A percentile compares a stretch with the other conserved stretches of the same genome.
Evolutionary conservation across 192 early-diverging fungal species (phyloP).

Genomic region (Chytriomyces sp.): DNA sequence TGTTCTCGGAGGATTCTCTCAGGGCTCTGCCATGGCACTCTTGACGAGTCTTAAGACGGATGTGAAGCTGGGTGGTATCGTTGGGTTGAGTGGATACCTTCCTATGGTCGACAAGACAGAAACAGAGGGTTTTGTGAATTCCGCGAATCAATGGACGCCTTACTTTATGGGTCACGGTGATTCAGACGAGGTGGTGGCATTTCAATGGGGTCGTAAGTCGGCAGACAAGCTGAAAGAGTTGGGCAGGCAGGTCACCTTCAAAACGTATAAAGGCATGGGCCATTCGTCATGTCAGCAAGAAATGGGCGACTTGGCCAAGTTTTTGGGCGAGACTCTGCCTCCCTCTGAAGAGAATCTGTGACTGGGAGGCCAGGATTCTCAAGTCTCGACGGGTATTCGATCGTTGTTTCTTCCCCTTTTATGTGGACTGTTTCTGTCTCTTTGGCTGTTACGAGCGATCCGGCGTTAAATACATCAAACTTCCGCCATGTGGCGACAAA

Average conservation of each 20-base stretch:
- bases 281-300: conserved; percentile 74
- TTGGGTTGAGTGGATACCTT: conserved; percentile 80
- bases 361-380: too few relatives aligned
- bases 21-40: conserved; percentile 77
- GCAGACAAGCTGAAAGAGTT: conserved; percentile 61
- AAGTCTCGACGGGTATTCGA: too few relatives aligned
- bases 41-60: conserved; percentile 72
- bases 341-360: too few relatives aligned
- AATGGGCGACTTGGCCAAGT: conserved; percentile 66
- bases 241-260: conserved; percentile 71
- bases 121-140: conserved; percentile 16
- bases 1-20: conserved; percentile 92
- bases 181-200: conserved; percentile 71
- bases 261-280: conserved; percentile 77
- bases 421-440: too few relatives aligned
- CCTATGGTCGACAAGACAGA: conserved; percentile 56
- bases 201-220: conserved; percentile 71
- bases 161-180: conserved; percentile 87
- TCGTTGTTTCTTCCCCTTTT: too few relatives aligned
- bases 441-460: too few relatives aligned
- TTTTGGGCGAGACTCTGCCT: conserved; percentile 49
- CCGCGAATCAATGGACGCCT: conserved; percentile 56
- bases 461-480: too few relatives aligned
- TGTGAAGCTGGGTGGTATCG: conserved; percentile 68
- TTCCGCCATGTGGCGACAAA: too few relatives aligned